Evolutionary conservation across 495 filamentous ascomycete genomes (phyloP), one percentile per base, ranked within the genome.

Genomic region (Letharia columbiana): DNA sequence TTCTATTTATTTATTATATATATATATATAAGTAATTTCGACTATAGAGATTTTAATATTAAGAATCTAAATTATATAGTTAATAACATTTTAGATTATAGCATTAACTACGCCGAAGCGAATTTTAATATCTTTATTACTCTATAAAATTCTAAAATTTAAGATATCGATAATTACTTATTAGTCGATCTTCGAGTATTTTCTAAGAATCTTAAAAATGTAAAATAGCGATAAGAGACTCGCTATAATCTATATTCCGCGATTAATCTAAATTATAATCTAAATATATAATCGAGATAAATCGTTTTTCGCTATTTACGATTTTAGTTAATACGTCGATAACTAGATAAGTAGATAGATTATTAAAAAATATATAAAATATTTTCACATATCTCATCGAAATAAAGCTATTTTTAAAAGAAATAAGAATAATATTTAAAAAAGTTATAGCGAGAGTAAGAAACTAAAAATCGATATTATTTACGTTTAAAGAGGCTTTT

Each of bases 161-260:
- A 3, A 54, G 28, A 31, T 33, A 54, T 54, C 50, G 50, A 54
- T 33, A 10, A 54, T 54, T 10, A 54, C 50, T 54, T 28, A 10
- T 28, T 54, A 10, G 3, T 10, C 23, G 23, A 54, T 54, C 50
- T 54, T 54, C 23, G 23, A 33, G 15, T 7, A 33, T 28, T 54
- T 33, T 54, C 10, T 10, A 54, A 54, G 4, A 28, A 54, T 28
- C 23, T 54, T 31, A 10, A 54, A 33, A 31, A 15, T 33, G 10
- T 54, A 54, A 54, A 54, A 54, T 10, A 54, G 50, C 50, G 50
- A 10, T 54, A 54, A 54, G 50, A 54, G 50, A 31, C 28, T 10
- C 50, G 50, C 50, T 10, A 10, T 7, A 54, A 54, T 54, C 28
- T 54, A 10, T 0, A 10, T 33, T 54, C 23, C 11, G 28, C 50